These are phyloP conservation scores for Dentiscutata heterogama DNA, from an alignment of 371 early-diverging fungal genomes.

Conservation along the genomic window DNA sequence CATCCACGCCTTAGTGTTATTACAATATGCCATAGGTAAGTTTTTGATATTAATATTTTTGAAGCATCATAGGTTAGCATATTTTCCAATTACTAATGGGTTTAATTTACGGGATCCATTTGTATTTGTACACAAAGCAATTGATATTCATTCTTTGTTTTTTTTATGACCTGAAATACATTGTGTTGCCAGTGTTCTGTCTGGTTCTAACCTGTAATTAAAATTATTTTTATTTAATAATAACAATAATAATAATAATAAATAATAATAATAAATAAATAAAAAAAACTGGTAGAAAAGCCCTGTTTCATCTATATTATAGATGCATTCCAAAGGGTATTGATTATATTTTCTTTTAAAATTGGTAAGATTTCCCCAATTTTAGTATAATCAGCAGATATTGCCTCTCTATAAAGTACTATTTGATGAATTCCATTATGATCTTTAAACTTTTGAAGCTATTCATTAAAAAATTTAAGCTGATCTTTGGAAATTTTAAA, in stretches of 20 bases:
- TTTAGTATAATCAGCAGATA: neutral
- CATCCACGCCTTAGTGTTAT: constrained; percentile 36
- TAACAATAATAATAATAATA: neutral
- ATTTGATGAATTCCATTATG: constrained; percentile 30
- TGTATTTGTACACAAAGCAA: constrained; percentile 30
- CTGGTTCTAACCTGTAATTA: constrained; percentile 33
- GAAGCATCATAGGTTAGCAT: constrained; percentile 23
- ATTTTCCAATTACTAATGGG: constrained; percentile 39
- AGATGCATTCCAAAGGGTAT: constrained; percentile 20
- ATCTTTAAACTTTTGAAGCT: constrained; percentile 29
- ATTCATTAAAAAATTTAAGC: constrained; percentile 11
- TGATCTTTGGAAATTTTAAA: constrained; percentile 30
- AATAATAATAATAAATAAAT: neutral
- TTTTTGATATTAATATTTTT: constrained; percentile 27
- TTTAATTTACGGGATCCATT: neutral
- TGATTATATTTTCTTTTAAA: constrained; percentile 9
- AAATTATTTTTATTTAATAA: neutral
- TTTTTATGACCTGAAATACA: constrained; percentile 36
- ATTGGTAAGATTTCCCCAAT: constrained; percentile 14
- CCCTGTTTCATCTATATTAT: constrained; percentile 31
- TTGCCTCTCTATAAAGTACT: constrained; percentile 9
- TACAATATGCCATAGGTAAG: constrained; percentile 24
- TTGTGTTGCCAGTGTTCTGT: constrained; percentile 22
- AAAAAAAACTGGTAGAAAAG: neutral
- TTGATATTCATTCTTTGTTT: constrained; percentile 38